Percentiles rank a stretch among this genome's conserved stretches.
Evolutionary conservation across 441 rosid species (phyloP).

Genomic region (Erodium chrysanthum): DNA sequence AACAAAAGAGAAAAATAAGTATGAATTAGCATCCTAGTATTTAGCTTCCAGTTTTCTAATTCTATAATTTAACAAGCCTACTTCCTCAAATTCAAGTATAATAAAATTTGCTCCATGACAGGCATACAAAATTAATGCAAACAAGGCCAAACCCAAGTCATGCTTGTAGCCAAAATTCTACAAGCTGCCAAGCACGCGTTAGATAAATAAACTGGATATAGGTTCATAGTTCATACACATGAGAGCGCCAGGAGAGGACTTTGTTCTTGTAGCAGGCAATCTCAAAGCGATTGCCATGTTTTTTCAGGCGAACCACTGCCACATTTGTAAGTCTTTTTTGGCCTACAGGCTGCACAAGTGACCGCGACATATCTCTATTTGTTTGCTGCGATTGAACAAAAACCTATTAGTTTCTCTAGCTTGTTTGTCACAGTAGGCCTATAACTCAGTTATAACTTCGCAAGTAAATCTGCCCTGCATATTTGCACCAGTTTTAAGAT

Average conservation of each 20-base stretch:
- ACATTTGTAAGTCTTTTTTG: conserved; percentile 93
- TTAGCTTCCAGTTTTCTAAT: neutral
- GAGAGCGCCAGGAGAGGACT: conserved; percentile 98
- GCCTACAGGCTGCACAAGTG: conserved; percentile 76
- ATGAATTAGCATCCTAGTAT: neutral
- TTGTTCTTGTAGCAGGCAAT: conserved; percentile 96
- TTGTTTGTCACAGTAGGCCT: neutral
- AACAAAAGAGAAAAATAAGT: neutral
- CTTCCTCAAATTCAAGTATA: neutral
- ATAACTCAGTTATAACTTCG: neutral
- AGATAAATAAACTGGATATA: neutral
- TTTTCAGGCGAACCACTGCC: conserved; percentile 86
- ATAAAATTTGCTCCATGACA: neutral
- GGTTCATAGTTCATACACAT: conserved; percentile 65
- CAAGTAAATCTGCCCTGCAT: too few species aligned
- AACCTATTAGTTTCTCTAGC: neutral
- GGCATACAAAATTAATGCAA: neutral
- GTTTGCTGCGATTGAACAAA: neutral
- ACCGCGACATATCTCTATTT: conserved; percentile 46
- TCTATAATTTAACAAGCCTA: neutral
- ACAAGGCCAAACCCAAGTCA: neutral
- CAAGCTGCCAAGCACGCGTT: neutral
- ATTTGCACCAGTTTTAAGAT: too few species aligned
- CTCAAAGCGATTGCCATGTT: conserved; percentile 84
- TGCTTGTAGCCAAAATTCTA: neutral